Percentiles rank a stretch among this genome's conserved stretches.
Evolutionary conservation across 768 basidiomycete genomes (phyloP).

Genomic region (Kockovaella imperatae): DNA sequence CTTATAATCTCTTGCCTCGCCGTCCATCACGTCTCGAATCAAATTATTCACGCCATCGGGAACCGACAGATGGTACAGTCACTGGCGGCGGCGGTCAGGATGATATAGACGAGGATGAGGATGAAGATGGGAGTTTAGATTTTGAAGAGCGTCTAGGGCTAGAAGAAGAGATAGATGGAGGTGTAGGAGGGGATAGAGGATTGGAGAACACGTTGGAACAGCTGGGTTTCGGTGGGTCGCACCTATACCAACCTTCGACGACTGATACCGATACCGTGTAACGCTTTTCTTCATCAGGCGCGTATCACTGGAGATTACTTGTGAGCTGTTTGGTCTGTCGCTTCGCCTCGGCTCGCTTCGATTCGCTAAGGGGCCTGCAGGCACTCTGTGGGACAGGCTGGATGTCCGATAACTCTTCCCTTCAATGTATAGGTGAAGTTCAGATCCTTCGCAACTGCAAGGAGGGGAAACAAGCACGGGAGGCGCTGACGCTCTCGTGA

Average conservation of each 20-base stretch:
- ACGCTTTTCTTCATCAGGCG: conserved; percentile 10
- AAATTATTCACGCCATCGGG: background rate
- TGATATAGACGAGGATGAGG: conserved; percentile 6
- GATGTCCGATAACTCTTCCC: conserved; percentile 43
- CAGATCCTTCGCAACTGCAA: background rate
- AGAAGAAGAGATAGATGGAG: conserved; percentile 3
- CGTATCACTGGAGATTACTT: conserved; percentile 43
- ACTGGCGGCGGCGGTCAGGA: background rate
- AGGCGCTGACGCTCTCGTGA: conserved; percentile 28
- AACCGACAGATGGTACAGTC: background rate
- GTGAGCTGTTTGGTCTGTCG: conserved; percentile 5
- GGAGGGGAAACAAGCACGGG: background rate
- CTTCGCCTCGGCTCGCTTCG: background rate
- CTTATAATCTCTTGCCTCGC: background rate
- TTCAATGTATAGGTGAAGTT: conserved; percentile 35
- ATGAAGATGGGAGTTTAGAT: conserved; percentile 10
- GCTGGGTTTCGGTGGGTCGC: conserved; percentile 38
- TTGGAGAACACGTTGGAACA: conserved; percentile 40
- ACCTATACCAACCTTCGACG: background rate
- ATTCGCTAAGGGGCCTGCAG: conserved; percentile 7
- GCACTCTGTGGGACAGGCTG: conserved; percentile 43
- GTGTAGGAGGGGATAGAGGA: conserved; percentile 16
- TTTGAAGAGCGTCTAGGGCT: conserved; percentile 3
- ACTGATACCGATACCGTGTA: background rate
- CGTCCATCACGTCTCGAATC: background rate